Evolutionary conservation across 768 basidiomycete species (phyloP), one percentile per base, ranked within the genome.

Genomic region (Pleurotus sapidus): DNA sequence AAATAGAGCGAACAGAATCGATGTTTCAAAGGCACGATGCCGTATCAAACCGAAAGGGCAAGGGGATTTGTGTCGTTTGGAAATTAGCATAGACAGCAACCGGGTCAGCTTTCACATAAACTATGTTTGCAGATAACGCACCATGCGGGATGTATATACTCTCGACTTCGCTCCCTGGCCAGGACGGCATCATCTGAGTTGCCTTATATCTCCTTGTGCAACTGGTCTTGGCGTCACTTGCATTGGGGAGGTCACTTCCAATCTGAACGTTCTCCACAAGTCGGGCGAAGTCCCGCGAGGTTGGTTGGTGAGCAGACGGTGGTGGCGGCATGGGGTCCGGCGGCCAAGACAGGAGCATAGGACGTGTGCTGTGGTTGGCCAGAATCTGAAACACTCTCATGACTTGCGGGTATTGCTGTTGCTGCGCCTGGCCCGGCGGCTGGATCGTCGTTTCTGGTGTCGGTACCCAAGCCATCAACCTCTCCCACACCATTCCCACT

Each of bases 61-160:
- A 45, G 6, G 20, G 20, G 20, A 23, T 23, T 23, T 17, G 20
- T 45, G 20, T 17, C 42, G 42, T n/a, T n/a, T 45, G 42, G n/a
- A 45, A 45, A 17, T 45, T 45, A 45, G n/a, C 20, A 45, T 23
- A 23, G 42, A 23, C 42, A n/a, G 42, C 42, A 45, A 23, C 20
- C 42, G 30, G 30, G 30, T 34, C 30, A 34, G 30, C 30, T 34
- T 34, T 34, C 30, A 34, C 30, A 34, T 34, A 34, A 34, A 58
- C 57, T 65, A 64, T 62, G 62, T 45, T 60, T 61, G 57, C 63
- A 60, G 55, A 55, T 60, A 60, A 71, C 83, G 64, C 68, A 88
- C 91, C 91, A 83, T 94, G 90, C 69, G 92, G 91, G 71, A 93
- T 91, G 72, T 90, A 93, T 61, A 93, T 87, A 72, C 89, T 92